Conservation (phyloP, 305 asterid species). For the Plantago rigida region DNA sequence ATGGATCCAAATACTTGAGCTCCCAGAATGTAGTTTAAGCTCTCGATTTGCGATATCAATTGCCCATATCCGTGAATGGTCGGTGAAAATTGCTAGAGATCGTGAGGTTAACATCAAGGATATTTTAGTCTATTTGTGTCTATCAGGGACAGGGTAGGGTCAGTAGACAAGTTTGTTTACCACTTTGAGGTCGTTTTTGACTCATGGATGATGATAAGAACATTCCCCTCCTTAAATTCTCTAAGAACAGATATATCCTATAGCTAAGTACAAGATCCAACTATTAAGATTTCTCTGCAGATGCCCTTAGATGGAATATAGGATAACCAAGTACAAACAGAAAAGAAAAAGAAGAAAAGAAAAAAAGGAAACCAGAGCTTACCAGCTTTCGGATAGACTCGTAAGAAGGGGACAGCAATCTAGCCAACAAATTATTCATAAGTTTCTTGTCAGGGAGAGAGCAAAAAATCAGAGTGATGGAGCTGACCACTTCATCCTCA, state of each 20-base stretch:
- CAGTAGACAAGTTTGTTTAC: no score
- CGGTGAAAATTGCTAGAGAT: neutral
- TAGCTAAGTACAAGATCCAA: conserved; percentile 20
- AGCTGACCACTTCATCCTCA: conserved; percentile 76
- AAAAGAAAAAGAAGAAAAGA: no score
- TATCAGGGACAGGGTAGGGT: no score
- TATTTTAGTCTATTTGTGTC: no score
- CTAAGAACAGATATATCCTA: conserved; percentile 6
- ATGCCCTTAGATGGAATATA: conserved; percentile 16
- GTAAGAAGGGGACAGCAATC: conserved; percentile 65
- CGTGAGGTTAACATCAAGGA: no score
- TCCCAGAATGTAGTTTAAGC: neutral
- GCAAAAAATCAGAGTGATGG: conserved; percentile 58
- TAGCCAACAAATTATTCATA: conserved; percentile 55
- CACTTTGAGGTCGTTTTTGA: no score
- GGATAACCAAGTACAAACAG: neutral
- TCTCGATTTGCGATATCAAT: neutral
- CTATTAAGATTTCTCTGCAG: conserved; percentile 9
- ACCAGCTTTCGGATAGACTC: conserved; percentile 65
- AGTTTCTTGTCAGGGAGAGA: conserved; percentile 63
- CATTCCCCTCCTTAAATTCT: no score
- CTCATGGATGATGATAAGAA: no score
- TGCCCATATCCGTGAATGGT: neutral
- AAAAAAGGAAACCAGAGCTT: conserved; percentile 27
- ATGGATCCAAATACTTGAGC: neutral